Percentiles rank a stretch among this genome's conserved stretches.
Evolutionary conservation across 2,329 filamentous ascomycete species (phyloP).

Genomic region (Aspergillus spinulosporus): DNA sequence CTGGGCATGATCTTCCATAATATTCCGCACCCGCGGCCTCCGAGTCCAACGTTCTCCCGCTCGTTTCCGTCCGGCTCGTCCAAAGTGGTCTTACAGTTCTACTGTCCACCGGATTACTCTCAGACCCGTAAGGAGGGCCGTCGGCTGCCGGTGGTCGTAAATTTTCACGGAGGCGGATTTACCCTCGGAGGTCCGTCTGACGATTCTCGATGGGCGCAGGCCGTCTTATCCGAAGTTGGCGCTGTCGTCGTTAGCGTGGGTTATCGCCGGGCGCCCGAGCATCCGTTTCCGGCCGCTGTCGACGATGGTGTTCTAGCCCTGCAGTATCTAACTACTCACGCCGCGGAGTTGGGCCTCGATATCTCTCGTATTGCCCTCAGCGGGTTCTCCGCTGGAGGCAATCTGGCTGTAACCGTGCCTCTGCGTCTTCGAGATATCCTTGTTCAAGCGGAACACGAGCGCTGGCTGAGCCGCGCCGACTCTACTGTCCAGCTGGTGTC

Average conservation of each 20-base stretch:
- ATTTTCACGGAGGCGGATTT: constrained; percentile 66
- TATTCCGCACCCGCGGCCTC: constrained; percentile 61
- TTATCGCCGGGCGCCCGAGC: constrained; percentile 62
- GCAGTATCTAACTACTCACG: constrained; percentile 58
- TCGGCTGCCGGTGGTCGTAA: constrained; percentile 60
- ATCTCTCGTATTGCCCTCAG: constrained; percentile 58
- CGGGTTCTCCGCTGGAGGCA: constrained; percentile 64
- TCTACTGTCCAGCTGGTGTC: constrained; percentile 39
- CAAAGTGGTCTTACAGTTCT: constrained; percentile 60
- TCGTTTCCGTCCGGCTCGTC: constrained; percentile 54
- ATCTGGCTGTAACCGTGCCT: constrained; percentile 63
- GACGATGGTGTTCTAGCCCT: constrained; percentile 65
- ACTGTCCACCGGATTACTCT: constrained; percentile 54
- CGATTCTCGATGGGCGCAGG: constrained; percentile 60
- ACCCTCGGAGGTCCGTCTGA: constrained; percentile 62
- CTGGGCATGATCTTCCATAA: constrained; percentile 70
- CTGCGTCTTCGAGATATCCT: constrained; percentile 53
- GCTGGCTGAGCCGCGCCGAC: constrained; percentile 30
- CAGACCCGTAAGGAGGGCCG: constrained; percentile 38
- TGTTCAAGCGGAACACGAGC: constrained; percentile 26
- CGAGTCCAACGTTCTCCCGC: constrained; percentile 60
- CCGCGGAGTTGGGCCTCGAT: constrained; percentile 58
- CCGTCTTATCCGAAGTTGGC: constrained; percentile 56
- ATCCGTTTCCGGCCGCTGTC: constrained; percentile 63
- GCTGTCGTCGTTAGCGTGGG: constrained; percentile 63